A percentile compares a stretch with the other conserved stretches of the same genome.
These are phyloP conservation scores for Kluyveromyces sp. DNA, from an alignment of 1,139 yeast genomes.

Conservation along the genomic window DNA sequence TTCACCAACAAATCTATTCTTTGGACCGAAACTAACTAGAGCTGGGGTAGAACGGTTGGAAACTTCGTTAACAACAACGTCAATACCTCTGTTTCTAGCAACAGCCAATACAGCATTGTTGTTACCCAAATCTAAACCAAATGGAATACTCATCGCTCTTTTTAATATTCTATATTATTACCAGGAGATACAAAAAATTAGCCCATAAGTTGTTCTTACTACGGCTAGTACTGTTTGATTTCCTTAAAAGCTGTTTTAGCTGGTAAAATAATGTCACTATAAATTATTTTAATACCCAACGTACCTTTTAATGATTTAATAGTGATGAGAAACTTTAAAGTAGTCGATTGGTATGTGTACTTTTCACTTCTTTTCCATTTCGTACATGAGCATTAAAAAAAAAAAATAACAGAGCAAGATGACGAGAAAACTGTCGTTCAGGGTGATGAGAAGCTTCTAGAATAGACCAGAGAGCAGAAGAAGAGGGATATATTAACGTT, in stretches of 20 bases:
- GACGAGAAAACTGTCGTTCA: neutral
- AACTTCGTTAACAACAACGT: constrained; percentile 95
- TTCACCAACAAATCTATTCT: constrained; percentile 91
- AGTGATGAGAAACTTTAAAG: too few relatives aligned
- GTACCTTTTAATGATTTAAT: too few relatives aligned
- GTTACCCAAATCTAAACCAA: constrained; percentile 98
- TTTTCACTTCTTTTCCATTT: too few relatives aligned
- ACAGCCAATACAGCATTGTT: constrained; percentile 90
- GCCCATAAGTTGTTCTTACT: too few relatives aligned
- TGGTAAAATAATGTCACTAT: too few relatives aligned
- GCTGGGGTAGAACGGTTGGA: constrained; percentile 96
- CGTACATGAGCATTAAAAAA: neutral
- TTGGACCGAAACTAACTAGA: constrained; percentile 84
- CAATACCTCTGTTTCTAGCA: constrained; percentile 98
- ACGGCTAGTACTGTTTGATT: too few relatives aligned
- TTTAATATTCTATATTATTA: too few relatives aligned
- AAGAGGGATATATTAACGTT: neutral
- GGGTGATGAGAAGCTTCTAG: constrained; percentile 10
- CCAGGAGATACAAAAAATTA: too few relatives aligned
- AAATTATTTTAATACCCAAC: too few relatives aligned
- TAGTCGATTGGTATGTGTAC: too few relatives aligned
- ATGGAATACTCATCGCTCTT: constrained; percentile 69
- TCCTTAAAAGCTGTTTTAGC: too few relatives aligned
- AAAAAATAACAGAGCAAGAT: neutral
- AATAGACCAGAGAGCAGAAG: constrained; percentile 2